phyloP scores from a whole-genome alignment of 1,139 yeast genomes.

The Kodamaea arcana region DNA sequence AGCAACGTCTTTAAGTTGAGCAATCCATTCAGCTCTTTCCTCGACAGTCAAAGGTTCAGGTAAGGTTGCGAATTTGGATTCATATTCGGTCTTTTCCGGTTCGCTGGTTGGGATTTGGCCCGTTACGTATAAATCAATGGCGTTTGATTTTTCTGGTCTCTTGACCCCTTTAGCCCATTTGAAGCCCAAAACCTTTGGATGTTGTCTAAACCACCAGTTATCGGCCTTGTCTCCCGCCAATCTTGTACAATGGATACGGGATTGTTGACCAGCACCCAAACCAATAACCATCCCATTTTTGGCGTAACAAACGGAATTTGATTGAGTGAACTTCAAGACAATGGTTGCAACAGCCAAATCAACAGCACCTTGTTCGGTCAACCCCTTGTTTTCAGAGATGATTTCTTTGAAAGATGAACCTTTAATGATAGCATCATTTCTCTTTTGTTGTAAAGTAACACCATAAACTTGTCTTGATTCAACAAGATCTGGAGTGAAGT shows the following conservation, averaged over 20 bases:
- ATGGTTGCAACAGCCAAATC: slow-evolving; percentile 96
- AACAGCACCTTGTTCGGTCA: slow-evolving; percentile 87
- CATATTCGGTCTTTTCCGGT: slow-evolving; percentile 91
- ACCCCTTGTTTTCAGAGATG: slow-evolving; percentile 77
- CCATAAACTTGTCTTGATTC: slow-evolving; percentile 98
- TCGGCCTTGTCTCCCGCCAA: slow-evolving; percentile 99
- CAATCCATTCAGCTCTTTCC: slow-evolving; percentile 87
- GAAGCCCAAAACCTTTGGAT: slow-evolving; percentile 86
- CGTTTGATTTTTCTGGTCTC: slow-evolving; percentile 98
- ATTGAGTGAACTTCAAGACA: slow-evolving; percentile 94
- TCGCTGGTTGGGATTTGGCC: slow-evolving; percentile 87
- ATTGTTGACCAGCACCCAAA: slow-evolving; percentile 98
- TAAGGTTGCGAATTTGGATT: slow-evolving; percentile 75
- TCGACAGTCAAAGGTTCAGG: slow-evolving; percentile 79
- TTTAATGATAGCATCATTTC: slow-evolving; percentile 95
- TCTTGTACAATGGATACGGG: slow-evolving; percentile 98
- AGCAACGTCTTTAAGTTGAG: slow-evolving; percentile 77
- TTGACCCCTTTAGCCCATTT: slow-evolving; percentile 98
- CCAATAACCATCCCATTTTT: slow-evolving; percentile 99
- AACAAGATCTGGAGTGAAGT: slow-evolving; percentile 72
- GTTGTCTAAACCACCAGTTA: slow-evolving; percentile 99
- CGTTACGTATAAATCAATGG: slow-evolving; percentile 89
- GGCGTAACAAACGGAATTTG: slow-evolving; percentile 97
- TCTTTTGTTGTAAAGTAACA: slow-evolving; percentile 89
- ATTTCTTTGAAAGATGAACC: slow-evolving; percentile 84